These are phyloP conservation scores for Fusarium algeriense DNA, from an alignment of 2,329 filamentous ascomycete species.

Conservation along the genomic window DNA sequence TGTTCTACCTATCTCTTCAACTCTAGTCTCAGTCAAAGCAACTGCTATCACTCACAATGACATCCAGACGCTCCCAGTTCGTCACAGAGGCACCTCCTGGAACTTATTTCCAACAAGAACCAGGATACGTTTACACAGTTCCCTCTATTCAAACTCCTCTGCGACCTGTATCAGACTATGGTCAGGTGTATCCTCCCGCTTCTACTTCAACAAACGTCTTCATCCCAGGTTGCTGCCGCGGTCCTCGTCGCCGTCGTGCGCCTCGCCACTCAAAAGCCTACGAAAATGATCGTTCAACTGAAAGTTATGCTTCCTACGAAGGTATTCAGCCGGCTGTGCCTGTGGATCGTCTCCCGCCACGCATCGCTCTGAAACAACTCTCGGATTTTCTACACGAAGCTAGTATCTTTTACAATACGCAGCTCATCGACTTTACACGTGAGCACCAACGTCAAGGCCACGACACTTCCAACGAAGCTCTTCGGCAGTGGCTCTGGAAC, in stretches of 20 bases:
- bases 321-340: not conserved
- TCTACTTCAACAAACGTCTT: conserved; percentile 1
- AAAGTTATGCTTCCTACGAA: conserved; percentile 13
- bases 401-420: conserved; percentile 16
- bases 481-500: conserved; percentile 30
- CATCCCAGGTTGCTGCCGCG: conserved; percentile 7
- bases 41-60: conserved; percentile 8
- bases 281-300: conserved; percentile 6
- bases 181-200: conserved; percentile 12
- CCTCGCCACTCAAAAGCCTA: conserved; percentile 7
- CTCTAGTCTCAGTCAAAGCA: not conserved
- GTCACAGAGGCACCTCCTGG: not conserved
- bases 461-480: conserved; percentile 12
- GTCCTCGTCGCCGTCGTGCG: conserved; percentile 16
- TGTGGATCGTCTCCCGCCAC: conserved; percentile 27
- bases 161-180: not conserved
- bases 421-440: conserved; percentile 20
- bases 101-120: conserved; percentile 6
- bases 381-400: conserved; percentile 25
- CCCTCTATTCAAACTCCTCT: not conserved
- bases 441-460: conserved; percentile 17
- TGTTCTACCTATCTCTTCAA: not conserved
- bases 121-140: conserved; percentile 13
- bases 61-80: conserved; percentile 20
- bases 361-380: conserved; percentile 32